A percentile compares a stretch with the other conserved stretches of the same genome.
Conservation (phyloP, 495 filamentous ascomycete genomes). For the Penicillium paradoxum region DNA sequence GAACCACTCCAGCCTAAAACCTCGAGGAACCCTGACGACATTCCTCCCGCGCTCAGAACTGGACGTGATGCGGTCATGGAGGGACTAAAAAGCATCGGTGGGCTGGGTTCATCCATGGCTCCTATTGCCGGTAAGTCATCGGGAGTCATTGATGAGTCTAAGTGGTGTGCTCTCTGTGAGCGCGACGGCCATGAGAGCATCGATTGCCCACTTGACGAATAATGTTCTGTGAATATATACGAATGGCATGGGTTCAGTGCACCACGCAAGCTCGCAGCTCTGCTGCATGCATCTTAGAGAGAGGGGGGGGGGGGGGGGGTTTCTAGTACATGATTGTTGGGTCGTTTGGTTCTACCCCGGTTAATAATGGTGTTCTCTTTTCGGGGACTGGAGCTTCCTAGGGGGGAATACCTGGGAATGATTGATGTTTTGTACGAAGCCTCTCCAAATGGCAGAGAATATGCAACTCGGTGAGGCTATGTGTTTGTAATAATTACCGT, state of each 20-base stretch:
- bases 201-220: conserved; percentile 90
- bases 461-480: neutral
- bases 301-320: no score
- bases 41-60: conserved; percentile 31
- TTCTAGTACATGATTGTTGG: conserved; percentile 18
- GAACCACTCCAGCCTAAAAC: conserved; percentile 7
- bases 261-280: conserved; percentile 5
- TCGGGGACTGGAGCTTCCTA: neutral
- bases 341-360: neutral
- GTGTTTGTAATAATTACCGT: conserved; percentile 1
- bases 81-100: conserved; percentile 58
- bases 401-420: neutral
- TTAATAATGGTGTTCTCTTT: conserved; percentile 1
- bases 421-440: neutral
- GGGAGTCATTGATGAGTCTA: conserved; percentile 70
- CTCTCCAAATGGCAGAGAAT: neutral
- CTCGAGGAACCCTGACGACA: conserved; percentile 15
- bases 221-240: conserved; percentile 37
- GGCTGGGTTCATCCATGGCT: conserved; percentile 34
- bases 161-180: conserved; percentile 98
- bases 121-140: conserved; percentile 73
- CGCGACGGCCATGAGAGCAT: conserved; percentile 93
- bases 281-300: conserved; percentile 8
- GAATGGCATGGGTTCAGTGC: conserved; percentile 6
- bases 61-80: conserved; percentile 53